A percentile compares a stretch with the other conserved stretches of the same genome.
Conservation (phyloP, 495 filamentous ascomycete species). For the Aspergillus steynii region DNA sequence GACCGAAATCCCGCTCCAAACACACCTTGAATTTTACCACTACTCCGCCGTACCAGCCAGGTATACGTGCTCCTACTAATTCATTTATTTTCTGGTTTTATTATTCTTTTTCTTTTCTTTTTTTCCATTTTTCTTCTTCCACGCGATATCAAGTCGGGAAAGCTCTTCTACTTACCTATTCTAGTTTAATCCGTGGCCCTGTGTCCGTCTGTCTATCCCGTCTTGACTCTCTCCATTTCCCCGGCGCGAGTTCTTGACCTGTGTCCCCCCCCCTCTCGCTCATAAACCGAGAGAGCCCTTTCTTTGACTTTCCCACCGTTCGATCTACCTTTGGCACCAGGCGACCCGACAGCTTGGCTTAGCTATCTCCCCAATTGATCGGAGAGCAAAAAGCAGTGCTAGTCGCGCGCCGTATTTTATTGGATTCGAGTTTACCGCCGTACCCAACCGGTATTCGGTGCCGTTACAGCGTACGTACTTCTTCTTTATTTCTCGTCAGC, state of each 20-base stretch:
- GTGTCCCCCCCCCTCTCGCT: constrained; percentile 12
- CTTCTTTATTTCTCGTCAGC: background rate
- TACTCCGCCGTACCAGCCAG: too few species aligned
- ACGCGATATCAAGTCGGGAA: constrained; percentile 1
- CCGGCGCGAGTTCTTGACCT: constrained; percentile 16
- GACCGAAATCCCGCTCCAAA: too few species aligned
- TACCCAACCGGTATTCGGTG: constrained; percentile 2
- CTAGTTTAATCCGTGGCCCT: constrained; percentile 8
- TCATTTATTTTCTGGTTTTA: too few species aligned
- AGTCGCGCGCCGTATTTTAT: constrained; percentile 18
- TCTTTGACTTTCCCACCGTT: constrained; percentile 14
- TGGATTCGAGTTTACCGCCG: background rate
- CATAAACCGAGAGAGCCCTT: constrained; percentile 18
- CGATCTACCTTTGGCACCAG: constrained; percentile 20
- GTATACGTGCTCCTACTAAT: too few species aligned
- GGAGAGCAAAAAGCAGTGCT: constrained; percentile 18
- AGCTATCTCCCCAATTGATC: constrained; percentile 29
- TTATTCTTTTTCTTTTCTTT: background rate
- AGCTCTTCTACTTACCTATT: constrained; percentile 6
- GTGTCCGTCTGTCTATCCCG: background rate
- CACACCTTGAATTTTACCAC: constrained; percentile 1
- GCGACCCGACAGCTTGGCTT: constrained; percentile 35
- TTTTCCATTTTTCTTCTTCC: background rate
- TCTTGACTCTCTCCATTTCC: constrained; percentile 5
- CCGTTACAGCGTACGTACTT: constrained; percentile 12